Percentiles rank a stretch among this genome's conserved stretches.
phyloP scores from a whole-genome alignment of 306 rosid species.

The Styphnolobium japonicum region DNA sequence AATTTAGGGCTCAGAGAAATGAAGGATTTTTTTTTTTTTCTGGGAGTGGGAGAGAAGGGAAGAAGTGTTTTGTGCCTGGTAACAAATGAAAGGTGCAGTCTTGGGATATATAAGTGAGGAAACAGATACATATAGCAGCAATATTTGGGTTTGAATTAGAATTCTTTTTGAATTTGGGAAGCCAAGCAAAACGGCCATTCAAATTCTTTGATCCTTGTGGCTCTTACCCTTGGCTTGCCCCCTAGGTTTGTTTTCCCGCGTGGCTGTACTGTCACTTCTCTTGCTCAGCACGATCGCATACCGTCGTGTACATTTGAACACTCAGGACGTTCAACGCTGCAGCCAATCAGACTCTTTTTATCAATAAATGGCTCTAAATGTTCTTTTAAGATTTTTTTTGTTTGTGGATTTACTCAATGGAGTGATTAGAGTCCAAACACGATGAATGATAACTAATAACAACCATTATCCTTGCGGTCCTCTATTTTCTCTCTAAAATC shows the following conservation, averaged over 20 bases:
- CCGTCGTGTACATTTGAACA: neutral
- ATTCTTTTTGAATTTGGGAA: neutral
- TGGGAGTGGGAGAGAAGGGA: neutral
- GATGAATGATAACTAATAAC: too few relatives aligned
- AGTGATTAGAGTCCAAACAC: too few relatives aligned
- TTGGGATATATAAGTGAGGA: neutral
- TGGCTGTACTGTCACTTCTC: neutral
- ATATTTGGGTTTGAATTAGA: neutral
- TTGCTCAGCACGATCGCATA: neutral
- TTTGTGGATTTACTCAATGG: too few relatives aligned
- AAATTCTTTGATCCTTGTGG: neutral
- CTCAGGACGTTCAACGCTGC: neutral
- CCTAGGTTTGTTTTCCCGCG: neutral
- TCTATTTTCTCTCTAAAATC: too few relatives aligned
- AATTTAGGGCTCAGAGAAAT: neutral
- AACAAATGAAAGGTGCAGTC: neutral
- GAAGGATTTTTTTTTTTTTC: too few relatives aligned
- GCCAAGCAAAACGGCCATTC: conserved; percentile 1
- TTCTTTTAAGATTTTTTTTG: too few relatives aligned
- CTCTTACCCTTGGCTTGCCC: neutral
- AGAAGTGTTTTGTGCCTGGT: neutral
- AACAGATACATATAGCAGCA: neutral
- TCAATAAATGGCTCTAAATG: too few relatives aligned
- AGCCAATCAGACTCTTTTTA: neutral
- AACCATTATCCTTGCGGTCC: too few relatives aligned